Conservation (phyloP, 352 stramenopile species). For the Phytophthora melonis region DNA sequence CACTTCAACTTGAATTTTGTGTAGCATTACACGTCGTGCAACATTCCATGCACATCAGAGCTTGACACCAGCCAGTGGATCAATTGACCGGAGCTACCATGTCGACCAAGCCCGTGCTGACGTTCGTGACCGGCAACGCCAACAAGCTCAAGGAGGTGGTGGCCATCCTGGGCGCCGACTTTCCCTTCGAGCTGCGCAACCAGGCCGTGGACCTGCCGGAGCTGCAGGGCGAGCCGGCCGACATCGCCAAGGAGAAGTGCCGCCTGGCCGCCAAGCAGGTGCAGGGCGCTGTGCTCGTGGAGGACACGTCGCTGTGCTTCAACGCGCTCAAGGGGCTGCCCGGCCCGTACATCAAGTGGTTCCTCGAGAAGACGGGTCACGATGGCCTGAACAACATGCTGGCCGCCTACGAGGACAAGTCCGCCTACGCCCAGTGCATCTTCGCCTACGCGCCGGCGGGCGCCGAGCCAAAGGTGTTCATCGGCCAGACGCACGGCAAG, state of each 20-base stretch:
- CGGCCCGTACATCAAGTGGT: slow-evolving; percentile 99
- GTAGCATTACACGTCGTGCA: slow-evolving; percentile 13
- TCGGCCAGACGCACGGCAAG: slow-evolving; percentile 92
- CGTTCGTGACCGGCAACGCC: slow-evolving; percentile 88
- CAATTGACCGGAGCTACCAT: slow-evolving; percentile 24
- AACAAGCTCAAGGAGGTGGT: slow-evolving; percentile 89
- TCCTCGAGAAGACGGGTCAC: slow-evolving; percentile 96
- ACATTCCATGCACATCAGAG: slow-evolving; percentile 31
- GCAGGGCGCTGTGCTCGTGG: slow-evolving; percentile 92
- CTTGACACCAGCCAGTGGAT: slow-evolving; percentile 2
- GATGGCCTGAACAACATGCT: slow-evolving; percentile 96
- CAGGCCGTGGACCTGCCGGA: slow-evolving; percentile 96
- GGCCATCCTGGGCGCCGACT: slow-evolving; percentile 84
- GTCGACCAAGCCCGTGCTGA: slow-evolving; percentile 60
- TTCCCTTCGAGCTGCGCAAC: slow-evolving; percentile 94
- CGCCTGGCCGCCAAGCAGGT: slow-evolving; percentile 87
- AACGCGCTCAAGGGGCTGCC: slow-evolving; percentile 95
- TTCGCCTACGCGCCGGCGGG: slow-evolving; percentile 91
- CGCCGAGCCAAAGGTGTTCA: slow-evolving; percentile 93
- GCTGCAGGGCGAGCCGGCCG: slow-evolving; percentile 96
- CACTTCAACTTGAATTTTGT: slow-evolving; percentile 5
- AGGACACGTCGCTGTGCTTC: slow-evolving; percentile 98
- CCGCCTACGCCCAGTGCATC: slow-evolving; percentile 96
- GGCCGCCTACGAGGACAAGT: slow-evolving; percentile 94
- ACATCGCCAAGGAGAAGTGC: slow-evolving; percentile 97